Base-by-base conservation (phyloP, 169 alveolate genomes). In the Cryptosporidium xiaoi region DNA sequence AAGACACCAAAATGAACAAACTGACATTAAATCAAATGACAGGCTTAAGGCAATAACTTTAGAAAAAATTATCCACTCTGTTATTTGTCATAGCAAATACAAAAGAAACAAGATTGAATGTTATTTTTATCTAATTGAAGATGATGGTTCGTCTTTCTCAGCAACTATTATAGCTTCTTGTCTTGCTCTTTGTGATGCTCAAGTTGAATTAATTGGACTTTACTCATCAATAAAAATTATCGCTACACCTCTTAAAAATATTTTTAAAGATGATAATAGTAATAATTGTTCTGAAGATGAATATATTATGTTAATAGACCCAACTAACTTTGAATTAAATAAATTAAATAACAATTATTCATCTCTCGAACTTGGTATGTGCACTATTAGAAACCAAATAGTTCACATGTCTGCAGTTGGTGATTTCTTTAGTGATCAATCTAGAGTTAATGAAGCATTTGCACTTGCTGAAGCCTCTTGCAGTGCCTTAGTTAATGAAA, bases 401-500 rank as follows among this genome's bases (percentile, higher is more conserved):
- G 77, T 77, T 4, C 40, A 77, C 40, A 58, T 77, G 44, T 77
- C 71, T 15, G 87, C 87, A n/a, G 64, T 33, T 15, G 87, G 87
- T 0, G 44, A 36, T n/a, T 56, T 62, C 15, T 77, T 77, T 29
- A 62, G 51, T 15, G 53, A 77, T 51, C 64, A 44, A 8, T 12
- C 16, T 20, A 77, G 77, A 62, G 34, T 62, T 1, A 60, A 77
- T 20, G 69, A 60, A 18, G 48, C 62, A 8, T 77, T 77, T 46
- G 58, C 87, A 1, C 71, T 77, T 24, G 87, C 87, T 13, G 87
- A 77, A 60, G 87, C 87, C n/a, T 34, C 87, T 33, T 77, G 87
- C 40, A 77, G 77, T 77, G 87, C 87, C 18, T 33, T 77, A 58
- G 71, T 62, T 15, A 56, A 77, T 31, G 87, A 77, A 44, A 77